Percentiles rank a stretch among this genome's conserved stretches.
These are phyloP conservation scores for Lentinus tigrinus DNA, from an alignment of 768 basidiomycete species.

Conservation along the genomic window DNA sequence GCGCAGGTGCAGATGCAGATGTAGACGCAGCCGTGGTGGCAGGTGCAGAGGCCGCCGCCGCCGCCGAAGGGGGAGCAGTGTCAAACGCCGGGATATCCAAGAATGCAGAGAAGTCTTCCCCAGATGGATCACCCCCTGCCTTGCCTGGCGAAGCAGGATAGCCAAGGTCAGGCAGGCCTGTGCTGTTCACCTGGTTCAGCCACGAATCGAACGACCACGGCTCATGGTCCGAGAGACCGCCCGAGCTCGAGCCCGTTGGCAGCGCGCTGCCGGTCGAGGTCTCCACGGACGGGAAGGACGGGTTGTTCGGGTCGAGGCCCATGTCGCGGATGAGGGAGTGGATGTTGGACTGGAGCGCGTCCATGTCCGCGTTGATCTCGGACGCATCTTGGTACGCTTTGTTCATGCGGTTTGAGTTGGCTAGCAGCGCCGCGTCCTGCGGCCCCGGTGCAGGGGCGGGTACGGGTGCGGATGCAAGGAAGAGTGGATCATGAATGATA, in stretches of 20 bases:
- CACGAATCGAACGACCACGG: constrained; percentile 10
- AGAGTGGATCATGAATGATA: not conserved
- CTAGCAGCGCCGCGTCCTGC: constrained; percentile 24
- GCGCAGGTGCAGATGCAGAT: not conserved
- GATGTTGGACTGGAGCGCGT: constrained; percentile 64
- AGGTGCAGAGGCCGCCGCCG: not conserved
- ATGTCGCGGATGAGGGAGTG: constrained; percentile 70
- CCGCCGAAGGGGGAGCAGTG: not conserved
- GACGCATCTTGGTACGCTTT: constrained; percentile 57
- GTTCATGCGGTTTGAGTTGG: constrained; percentile 44
- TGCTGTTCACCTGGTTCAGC: constrained; percentile 2
- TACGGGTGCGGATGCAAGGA: not conserved
- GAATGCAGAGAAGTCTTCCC: constrained; percentile 39
- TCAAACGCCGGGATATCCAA: constrained; percentile 35
- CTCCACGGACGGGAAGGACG: constrained; percentile 2
- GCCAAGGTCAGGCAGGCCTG: not conserved
- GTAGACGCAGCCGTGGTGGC: not conserved
- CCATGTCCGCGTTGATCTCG: constrained; percentile 73
- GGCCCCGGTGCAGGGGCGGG: not conserved
- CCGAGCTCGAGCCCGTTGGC: not conserved
- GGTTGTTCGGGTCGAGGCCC: constrained; percentile 53
- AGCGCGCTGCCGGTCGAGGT: not conserved
- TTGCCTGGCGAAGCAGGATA: constrained; percentile 24
- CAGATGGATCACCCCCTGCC: constrained; percentile 28
- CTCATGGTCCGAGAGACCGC: not conserved